These are phyloP conservation scores for Phytophthora pinifolia DNA, from an alignment of 352 stramenopile species.

Conservation along the genomic window DNA sequence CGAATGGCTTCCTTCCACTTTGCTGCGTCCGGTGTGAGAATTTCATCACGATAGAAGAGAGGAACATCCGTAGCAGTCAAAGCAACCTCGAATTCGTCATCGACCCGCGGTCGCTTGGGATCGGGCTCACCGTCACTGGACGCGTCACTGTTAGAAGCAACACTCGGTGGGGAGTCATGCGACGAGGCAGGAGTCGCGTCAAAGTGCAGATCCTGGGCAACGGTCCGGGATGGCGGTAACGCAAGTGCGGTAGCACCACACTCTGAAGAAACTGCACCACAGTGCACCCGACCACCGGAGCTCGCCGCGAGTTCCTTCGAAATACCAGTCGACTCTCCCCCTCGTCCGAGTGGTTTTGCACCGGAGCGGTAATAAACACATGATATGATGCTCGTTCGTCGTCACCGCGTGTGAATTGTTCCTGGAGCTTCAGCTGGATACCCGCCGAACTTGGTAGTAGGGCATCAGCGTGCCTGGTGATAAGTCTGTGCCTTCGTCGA, in stretches of 20 bases:
- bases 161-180: not conserved
- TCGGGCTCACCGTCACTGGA: constrained; percentile 4
- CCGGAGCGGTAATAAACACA: too few relatives aligned
- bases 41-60: constrained; percentile 7
- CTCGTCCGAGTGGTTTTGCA: not conserved
- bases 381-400: too few relatives aligned
- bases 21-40: not conserved
- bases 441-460: too few relatives aligned
- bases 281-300: not conserved
- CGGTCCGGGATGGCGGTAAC: not conserved
- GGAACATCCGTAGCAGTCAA: not conserved
- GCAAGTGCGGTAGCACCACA: not conserved
- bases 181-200: not conserved
- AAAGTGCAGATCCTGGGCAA: not conserved
- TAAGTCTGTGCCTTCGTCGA: too few relatives aligned
- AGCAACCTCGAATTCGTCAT: constrained; percentile 2
- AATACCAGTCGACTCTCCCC: not conserved
- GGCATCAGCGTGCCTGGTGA: too few relatives aligned
- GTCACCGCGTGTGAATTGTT: too few relatives aligned
- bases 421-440: too few relatives aligned
- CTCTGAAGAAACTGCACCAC: not conserved
- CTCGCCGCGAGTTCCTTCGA: not conserved
- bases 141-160: not conserved
- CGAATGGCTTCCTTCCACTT: constrained; percentile 10
- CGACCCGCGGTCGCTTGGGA: not conserved